Conservation (phyloP, 2,329 filamentous ascomycete species). For the Cladosporium colombiae region DNA sequence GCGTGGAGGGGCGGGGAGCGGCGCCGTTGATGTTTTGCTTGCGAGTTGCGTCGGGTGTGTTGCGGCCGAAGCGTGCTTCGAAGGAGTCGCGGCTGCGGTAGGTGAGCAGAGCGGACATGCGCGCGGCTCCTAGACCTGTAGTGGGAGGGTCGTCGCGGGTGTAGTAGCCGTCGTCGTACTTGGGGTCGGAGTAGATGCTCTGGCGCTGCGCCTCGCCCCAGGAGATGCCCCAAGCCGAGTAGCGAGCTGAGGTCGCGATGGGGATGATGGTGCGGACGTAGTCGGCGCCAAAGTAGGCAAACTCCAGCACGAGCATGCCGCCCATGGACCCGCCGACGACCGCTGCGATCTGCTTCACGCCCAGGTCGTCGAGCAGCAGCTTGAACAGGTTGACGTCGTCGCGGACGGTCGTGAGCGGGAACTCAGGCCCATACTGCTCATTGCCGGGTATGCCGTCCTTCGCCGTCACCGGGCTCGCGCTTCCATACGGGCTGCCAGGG, state of each 20-base stretch:
- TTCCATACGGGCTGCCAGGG: conserved; percentile 80
- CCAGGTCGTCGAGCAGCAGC: conserved; percentile 75
- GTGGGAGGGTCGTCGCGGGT: conserved; percentile 80
- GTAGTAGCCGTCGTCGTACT: conserved; percentile 98
- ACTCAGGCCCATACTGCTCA: conserved; percentile 88
- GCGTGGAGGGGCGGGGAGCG: conserved; percentile 51
- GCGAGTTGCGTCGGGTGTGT: conserved; percentile 82
- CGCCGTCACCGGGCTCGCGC: conserved; percentile 83
- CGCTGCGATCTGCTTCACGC: conserved; percentile 73
- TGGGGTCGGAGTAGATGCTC: conserved; percentile 96
- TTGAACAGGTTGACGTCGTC: conserved; percentile 92
- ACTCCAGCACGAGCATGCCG: conserved; percentile 88
- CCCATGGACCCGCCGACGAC: conserved; percentile 84
- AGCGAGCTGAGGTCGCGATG: conserved; percentile 80
- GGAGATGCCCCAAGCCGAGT: conserved; percentile 88
- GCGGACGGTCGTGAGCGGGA: conserved; percentile 89
- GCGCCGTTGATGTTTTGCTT: conserved; percentile 76
- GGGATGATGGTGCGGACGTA: conserved; percentile 80
- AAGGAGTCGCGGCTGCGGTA: conserved; percentile 97
- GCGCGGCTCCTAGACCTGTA: conserved; percentile 85
- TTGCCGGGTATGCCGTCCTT: conserved; percentile 76
- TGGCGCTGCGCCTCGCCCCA: conserved; percentile 88
- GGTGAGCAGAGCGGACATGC: conserved; percentile 94
- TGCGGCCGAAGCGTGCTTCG: conserved; percentile 90
- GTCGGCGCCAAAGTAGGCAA: conserved; percentile 85